Evolutionary conservation across 1,284 basidiomycete species (phyloP).

Genomic region (Leccinum angustisporum): DNA sequence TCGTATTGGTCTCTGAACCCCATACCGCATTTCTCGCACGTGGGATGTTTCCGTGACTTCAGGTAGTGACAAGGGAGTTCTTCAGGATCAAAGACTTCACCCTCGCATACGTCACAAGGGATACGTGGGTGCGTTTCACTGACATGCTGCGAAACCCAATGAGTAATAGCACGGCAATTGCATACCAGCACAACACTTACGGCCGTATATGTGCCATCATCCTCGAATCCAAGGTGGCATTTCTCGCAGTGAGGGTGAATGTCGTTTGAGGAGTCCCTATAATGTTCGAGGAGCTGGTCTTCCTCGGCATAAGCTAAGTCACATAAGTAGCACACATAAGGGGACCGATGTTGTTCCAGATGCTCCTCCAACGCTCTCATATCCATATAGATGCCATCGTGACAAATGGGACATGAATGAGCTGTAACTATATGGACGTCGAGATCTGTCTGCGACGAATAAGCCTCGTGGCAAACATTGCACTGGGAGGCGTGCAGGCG

Average conservation of each 20-base stretch:
- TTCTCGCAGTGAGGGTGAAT: slow-evolving; percentile 30
- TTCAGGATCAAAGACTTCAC: slow-evolving; percentile 23
- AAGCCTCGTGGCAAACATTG: slow-evolving; percentile 28
- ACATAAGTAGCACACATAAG: slow-evolving; percentile 28
- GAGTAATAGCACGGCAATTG: background rate
- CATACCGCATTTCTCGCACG: slow-evolving; percentile 26
- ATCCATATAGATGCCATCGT: slow-evolving; percentile 33
- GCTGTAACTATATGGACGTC: slow-evolving; percentile 33
- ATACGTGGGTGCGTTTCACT: slow-evolving; percentile 30
- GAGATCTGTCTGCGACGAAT: slow-evolving; percentile 26
- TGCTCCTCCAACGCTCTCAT: slow-evolving; percentile 27
- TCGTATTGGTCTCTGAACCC: slow-evolving; percentile 33
- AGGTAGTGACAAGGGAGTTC: slow-evolving; percentile 28
- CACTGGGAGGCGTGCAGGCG: slow-evolving; percentile 19
- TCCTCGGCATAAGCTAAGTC: slow-evolving; percentile 28
- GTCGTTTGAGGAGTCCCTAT: slow-evolving; percentile 22
- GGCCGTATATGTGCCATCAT: slow-evolving; percentile 10
- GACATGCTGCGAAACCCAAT: slow-evolving; percentile 21
- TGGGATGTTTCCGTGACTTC: slow-evolving; percentile 29
- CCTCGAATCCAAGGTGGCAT: slow-evolving; percentile 28
- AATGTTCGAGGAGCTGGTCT: slow-evolving; percentile 30
- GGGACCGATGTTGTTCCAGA: slow-evolving; percentile 30
- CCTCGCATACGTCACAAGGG: slow-evolving; percentile 28
- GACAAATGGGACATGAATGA: slow-evolving; percentile 34
- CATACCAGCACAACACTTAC: slow-evolving; percentile 19